phyloP scores from a whole-genome alignment of 306 rosid species.

The Canavalia gladiata region DNA sequence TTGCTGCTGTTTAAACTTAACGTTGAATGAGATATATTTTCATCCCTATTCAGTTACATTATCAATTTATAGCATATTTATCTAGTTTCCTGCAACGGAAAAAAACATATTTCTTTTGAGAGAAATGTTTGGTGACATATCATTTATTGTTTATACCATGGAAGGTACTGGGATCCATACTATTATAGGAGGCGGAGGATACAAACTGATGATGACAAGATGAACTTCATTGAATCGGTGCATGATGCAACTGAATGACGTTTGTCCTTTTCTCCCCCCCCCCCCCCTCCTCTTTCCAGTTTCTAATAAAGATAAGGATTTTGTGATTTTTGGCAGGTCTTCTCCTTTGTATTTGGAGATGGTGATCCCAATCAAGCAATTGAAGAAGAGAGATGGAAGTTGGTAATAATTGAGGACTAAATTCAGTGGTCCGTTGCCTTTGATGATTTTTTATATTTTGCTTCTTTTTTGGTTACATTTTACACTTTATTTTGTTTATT shows the following conservation, averaged over 20 bases:
- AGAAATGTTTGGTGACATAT: constrained; percentile 40
- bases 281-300: background rate
- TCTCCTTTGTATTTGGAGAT: constrained; percentile 98
- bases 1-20: background rate
- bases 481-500: constrained; percentile 16
- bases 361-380: constrained; percentile 99
- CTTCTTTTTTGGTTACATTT: constrained; percentile 1
- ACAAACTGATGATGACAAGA: constrained; percentile 76
- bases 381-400: constrained; percentile 99
- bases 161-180: constrained; percentile 99
- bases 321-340: constrained; percentile 63
- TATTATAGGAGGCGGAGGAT: constrained; percentile 80
- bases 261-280: constrained; percentile 19
- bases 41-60: constrained; percentile 2
- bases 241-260: constrained; percentile 51
- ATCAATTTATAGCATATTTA: constrained; percentile 6
- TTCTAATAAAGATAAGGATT: constrained; percentile 36
- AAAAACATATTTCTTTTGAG: constrained; percentile 5
- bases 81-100: constrained; percentile 25
- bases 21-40: background rate
- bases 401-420: constrained; percentile 96
- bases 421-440: constrained; percentile 92
- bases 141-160: constrained; percentile 35
- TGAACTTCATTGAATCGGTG: constrained; percentile 93
- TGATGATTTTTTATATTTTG: constrained; percentile 37